Percentiles rank a stretch among this genome's conserved stretches.
phyloP scores from a whole-genome alignment of 352 stramenopile species.

The Poterioochromonas sp. region DNA sequence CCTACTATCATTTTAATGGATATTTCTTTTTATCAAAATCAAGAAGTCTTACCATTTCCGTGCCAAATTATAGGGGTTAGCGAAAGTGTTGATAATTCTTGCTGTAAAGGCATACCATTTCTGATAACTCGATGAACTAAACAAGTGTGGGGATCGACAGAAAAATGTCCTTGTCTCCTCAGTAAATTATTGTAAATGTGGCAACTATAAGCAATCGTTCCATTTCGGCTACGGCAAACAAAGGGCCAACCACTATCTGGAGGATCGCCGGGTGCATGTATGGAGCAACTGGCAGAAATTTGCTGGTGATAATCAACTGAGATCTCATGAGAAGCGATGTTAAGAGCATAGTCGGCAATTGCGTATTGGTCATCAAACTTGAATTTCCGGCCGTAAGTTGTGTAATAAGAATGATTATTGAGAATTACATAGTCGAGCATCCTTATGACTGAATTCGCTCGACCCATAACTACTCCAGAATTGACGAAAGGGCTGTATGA shows the following conservation, averaged over 20 bases:
- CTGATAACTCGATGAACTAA: not conserved
- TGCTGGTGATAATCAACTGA: slow-evolving; percentile 19
- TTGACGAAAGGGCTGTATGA: slow-evolving; percentile 27
- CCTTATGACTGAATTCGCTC: not conserved
- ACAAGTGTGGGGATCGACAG: not conserved
- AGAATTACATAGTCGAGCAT: slow-evolving; percentile 19
- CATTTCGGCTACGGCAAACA: not conserved
- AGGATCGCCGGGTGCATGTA: not conserved
- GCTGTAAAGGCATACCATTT: not conserved
- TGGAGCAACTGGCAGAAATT: slow-evolving; percentile 1
- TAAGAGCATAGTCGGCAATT: slow-evolving; percentile 23
- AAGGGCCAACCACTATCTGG: not conserved
- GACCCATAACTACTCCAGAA: slow-evolving; percentile 26
- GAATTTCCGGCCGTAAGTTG: not conserved
- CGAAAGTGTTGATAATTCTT: not conserved
- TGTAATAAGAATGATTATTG: slow-evolving; percentile 4
- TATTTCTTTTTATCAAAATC: not conserved
- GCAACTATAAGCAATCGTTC: not conserved
- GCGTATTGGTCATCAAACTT: slow-evolving; percentile 33
- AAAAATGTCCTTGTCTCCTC: not conserved
- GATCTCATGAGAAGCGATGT: not conserved
- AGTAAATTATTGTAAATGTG: not conserved
- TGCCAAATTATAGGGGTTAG: slow-evolving; percentile 9
- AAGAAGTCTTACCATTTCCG: slow-evolving; percentile 19
- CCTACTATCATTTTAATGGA: not conserved